phyloP scores from a whole-genome alignment of 1,284 basidiomycete species.

The Puccinia polysora region DNA sequence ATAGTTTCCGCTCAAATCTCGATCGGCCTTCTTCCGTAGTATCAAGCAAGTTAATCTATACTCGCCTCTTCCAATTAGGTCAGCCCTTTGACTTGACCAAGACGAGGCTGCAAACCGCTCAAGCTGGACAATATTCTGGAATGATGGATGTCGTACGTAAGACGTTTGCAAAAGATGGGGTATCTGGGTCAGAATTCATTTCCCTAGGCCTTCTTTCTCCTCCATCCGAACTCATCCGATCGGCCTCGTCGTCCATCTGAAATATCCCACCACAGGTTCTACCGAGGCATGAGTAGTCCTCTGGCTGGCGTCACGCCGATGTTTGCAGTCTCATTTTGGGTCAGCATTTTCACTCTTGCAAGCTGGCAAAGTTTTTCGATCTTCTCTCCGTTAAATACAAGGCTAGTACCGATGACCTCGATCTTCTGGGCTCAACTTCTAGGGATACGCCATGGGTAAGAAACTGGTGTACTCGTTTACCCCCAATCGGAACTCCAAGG shows the following conservation, averaged over 20 bases:
- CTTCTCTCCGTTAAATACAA: no score
- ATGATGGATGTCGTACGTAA: slow-evolving; percentile 89
- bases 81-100: slow-evolving; percentile 92
- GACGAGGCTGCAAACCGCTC: slow-evolving; percentile 78
- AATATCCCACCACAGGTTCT: slow-evolving; percentile 61
- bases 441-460: slow-evolving; percentile 87
- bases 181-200: slow-evolving; percentile 67
- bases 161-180: slow-evolving; percentile 80
- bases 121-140: slow-evolving; percentile 82
- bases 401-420: no score
- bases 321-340: slow-evolving; percentile 96
- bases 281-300: slow-evolving; percentile 94
- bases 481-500: slow-evolving; percentile 59
- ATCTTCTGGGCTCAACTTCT: not conserved
- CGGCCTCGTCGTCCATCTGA: not conserved
- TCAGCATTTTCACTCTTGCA: not conserved
- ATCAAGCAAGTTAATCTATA: not conserved
- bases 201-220: not conserved
- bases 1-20: slow-evolving; percentile 34
- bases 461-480: slow-evolving; percentile 69
- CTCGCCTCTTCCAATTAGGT: slow-evolving; percentile 57
- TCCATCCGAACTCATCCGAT: not conserved
- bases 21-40: not conserved
- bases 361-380: no score
- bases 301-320: slow-evolving; percentile 95